Base-by-base conservation (phyloP, 345 rosid genomes). In the Corchorus capsularis region DNA sequence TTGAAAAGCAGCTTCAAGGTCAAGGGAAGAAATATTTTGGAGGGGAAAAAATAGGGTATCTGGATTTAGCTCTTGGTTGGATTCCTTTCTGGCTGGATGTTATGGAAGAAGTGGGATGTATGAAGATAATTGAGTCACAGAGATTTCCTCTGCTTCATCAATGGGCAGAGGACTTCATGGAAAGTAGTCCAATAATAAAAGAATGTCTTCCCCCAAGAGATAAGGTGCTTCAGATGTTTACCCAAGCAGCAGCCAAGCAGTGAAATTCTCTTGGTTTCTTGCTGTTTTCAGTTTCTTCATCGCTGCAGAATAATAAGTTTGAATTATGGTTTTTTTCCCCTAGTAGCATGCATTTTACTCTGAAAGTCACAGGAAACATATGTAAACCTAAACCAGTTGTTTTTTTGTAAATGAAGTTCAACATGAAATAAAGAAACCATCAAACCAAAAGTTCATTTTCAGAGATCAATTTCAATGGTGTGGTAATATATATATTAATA, bases 1-100 rank as follows among this genome's bases (percentile, higher is more conserved):
- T 87, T 12, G 86, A 85, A 71, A 68, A 83, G 77, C 79, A 79
- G 32, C 34, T 85, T 50, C 32, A n/a, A n/a, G n/a, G n/a, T n/a
- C n/a, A 63, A 60, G 83, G 86, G 27, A 85, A 71, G 60, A 82
- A 81, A 41, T 83, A 77, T 7, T 85, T 85, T 55, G 74, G 85
- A 0, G 83, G 88, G 50, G 85, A 81, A 12, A 7, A 39, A 5
- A 74, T 87, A 0, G 85, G 86, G 6, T 85, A 46, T 63, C 54
- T 83, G 61, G 85, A 85, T 72, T 47, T 87, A 4, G 79, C 75
- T 1, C 45, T 73, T 61, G 83, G 87, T 22, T 86, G 83, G 81
- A 72, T 86, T 27, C 79, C 83, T 27, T 52, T 17, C 17, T 79
- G 75, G 77, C 78, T 81, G 4, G 73, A 72, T 14, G 75, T 77